Base-by-base conservation (phyloP, 768 basidiomycete species). In the Suillus luteus region DNA sequence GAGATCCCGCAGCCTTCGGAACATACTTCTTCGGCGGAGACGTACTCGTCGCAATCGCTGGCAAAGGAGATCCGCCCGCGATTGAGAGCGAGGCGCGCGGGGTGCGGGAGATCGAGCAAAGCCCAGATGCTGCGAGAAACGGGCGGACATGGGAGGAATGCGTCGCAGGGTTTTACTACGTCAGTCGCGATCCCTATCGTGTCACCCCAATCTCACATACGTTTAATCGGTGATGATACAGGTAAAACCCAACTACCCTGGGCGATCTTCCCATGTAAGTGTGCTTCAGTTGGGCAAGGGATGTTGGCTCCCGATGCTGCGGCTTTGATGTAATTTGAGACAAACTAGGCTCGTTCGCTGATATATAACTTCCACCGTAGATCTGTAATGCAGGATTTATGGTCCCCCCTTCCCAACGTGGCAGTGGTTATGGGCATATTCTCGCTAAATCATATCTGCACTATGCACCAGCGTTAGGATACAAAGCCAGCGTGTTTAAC, bases 381-480 rank as follows among this genome's bases (percentile, higher is more conserved):
- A 91, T 91, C 65, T 94, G 93, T 77, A 97, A 96, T 69, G 94
- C 85, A 5, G 95, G 95, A 3, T 97, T 97, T 76, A 80, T 96
- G 41, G 88, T 95, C 8, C 85, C 89, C 24, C 80, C 84, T 6
- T 69, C 70, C 0, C 85, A 87, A 38, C 83, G 93, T 31, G 86
- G 86, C 2, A 76, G 79, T 41, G 87, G 90, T 37, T 86, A 90
- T 69, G 95, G 95, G 19, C 76, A 78, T 48, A 78, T 85, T 8
- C 84, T 98, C 43, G 94, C 91, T 3, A 83, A 82, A 64, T 92
- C 92, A 3, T 97, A 86, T 76, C 77, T 96, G 22, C 78, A 90
- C 72, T 93, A 93, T 70, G 96, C 86, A 1, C 96, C 94, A 0
- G 79, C 77, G 43, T 78, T 95, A 27, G 93, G 92, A 40, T 91